Evolutionary conservation across 495 filamentous ascomycete genomes (phyloP).

Genomic region (Paragyromitra xinjiangensis): DNA sequence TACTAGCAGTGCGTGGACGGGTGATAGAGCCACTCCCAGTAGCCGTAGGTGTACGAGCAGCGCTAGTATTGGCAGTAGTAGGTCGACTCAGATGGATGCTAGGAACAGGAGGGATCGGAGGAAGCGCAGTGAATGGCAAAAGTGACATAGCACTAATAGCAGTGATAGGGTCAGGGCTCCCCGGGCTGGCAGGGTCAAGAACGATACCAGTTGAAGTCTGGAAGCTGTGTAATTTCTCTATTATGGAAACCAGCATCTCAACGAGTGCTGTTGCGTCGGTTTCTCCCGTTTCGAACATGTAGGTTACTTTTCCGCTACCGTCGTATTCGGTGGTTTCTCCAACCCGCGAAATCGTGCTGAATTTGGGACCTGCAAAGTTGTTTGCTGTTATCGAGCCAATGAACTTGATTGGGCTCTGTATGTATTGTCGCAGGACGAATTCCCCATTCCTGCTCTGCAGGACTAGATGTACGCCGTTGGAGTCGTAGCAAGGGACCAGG

Average conservation of each 20-base stretch:
- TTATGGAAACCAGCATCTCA: constrained; percentile 39
- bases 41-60: background rate
- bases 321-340: constrained; percentile 31
- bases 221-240: constrained; percentile 44
- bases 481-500: constrained; percentile 42
- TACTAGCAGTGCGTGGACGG: background rate
- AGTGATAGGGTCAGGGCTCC: background rate
- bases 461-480: constrained; percentile 49
- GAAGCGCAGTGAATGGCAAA: constrained; percentile 22
- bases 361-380: constrained; percentile 41
- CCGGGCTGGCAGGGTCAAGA: background rate
- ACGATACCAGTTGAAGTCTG: constrained; percentile 22
- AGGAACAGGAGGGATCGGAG: constrained; percentile 18
- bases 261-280: constrained; percentile 42
- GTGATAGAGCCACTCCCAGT: background rate
- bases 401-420: constrained; percentile 45
- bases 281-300: constrained; percentile 50
- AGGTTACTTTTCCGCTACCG: constrained; percentile 35
- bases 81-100: constrained; percentile 43
- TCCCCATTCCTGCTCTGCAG: constrained; percentile 50
- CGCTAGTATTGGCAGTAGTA: background rate
- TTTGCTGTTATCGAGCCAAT: constrained; percentile 48
- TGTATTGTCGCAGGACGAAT: constrained; percentile 53
- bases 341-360: constrained; percentile 35
- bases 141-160: constrained; percentile 3